Evolutionary conservation across 805 yeast genomes (phyloP), one percentile per base, ranked within the genome.

Genomic region (Pichia membranifaciens): DNA sequence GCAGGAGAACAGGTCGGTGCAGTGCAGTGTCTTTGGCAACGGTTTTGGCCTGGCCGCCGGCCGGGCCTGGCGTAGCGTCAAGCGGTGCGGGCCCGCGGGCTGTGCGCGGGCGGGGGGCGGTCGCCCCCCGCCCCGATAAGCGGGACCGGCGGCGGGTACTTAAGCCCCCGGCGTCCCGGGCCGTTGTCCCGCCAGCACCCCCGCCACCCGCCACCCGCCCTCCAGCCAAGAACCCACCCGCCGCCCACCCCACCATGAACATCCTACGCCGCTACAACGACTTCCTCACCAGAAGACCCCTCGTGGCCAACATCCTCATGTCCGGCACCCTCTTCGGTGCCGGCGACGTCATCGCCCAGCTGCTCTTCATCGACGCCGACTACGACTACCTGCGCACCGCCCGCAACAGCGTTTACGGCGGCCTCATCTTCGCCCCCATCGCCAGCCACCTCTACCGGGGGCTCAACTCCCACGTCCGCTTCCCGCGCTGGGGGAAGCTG

Each of bases 261-360:
- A 25, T 42, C 28, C 17, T 42, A n/a, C 15, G 32, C 4, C 33
- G 45, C 13, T 44, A 44, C 37, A 5, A n/a, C 9, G 38, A 29
- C 15, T 44, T 55, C 29, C 31, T 53, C 1, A 35, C 43, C 15
- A 53, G 37, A 18, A 59, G 67, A 35, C 81, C 81, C 3, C 46
- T 73, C 23, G 36, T 68, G 31, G 72, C 79, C 44, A 78, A 78
- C 52, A 64, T 72, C 48, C 29, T 73, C 15, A 67, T 77, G 37
- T 75, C 81, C 1, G 81, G 75, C n/a, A 63, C 62, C 53, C 62
- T 80, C 33, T 87, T 87, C 60, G 93, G 88, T 0, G 50, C 80
- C 1, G 96, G 96, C 2, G 96, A 88, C 61, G 66, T 65, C 1
- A 54, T 84, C 22, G 96, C 96, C 0, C 96, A 88, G 60, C 38